Percentiles rank a stretch among this genome's conserved stretches.
Evolutionary conservation across 495 filamentous ascomycete species (phyloP).

Genomic region (Tetracladium setigerum): DNA sequence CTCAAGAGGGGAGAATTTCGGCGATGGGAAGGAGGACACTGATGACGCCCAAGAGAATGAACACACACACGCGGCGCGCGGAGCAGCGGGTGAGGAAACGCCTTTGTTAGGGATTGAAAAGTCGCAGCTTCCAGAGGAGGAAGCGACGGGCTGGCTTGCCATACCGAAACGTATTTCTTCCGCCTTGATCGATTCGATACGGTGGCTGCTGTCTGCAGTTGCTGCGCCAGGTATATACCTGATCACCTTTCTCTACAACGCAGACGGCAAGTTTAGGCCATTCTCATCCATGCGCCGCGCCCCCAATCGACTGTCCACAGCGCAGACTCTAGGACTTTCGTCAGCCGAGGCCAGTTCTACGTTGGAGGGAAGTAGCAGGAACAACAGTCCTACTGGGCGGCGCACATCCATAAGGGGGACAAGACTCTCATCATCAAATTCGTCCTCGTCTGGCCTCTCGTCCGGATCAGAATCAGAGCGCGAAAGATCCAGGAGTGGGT

Average conservation of each 20-base stretch:
- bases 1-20: conserved; percentile 33
- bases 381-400: neutral
- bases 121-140: conserved; percentile 27
- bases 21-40: conserved; percentile 34
- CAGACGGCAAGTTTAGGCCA: conserved; percentile 70
- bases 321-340: conserved; percentile 30
- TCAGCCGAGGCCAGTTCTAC: conserved; percentile 17
- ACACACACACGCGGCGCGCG: conserved; percentile 21
- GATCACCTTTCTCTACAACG: conserved; percentile 72
- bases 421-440: conserved; percentile 38
- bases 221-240: conserved; percentile 73
- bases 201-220: conserved; percentile 70
- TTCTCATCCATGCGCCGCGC: conserved; percentile 49
- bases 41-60: conserved; percentile 31
- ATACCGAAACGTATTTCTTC: conserved; percentile 51
- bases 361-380: neutral
- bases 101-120: conserved; percentile 44
- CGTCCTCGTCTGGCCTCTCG: conserved; percentile 50
- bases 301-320: conserved; percentile 25
- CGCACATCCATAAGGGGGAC: conserved; percentile 9
- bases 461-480: conserved; percentile 54
- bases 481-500: conserved; percentile 24
- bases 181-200: conserved; percentile 55
- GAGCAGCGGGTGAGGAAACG: conserved; percentile 55
- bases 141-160: conserved; percentile 36